Percentiles rank a stretch among this genome's conserved stretches.
These are phyloP conservation scores for Venturia carpophila DNA, from an alignment of 2,329 filamentous ascomycete genomes.

Conservation along the genomic window DNA sequence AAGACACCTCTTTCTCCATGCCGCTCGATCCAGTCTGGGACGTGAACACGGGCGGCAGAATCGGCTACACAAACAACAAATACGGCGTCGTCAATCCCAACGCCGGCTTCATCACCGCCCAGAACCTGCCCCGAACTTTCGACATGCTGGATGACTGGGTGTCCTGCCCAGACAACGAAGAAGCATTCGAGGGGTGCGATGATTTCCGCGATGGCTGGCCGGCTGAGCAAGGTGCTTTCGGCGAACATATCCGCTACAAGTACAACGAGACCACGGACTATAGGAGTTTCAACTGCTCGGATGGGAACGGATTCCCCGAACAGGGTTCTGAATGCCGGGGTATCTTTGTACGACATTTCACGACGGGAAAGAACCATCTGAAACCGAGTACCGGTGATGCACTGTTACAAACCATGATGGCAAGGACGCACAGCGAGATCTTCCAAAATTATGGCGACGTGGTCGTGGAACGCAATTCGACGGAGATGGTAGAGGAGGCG, in stretches of 20 bases:
- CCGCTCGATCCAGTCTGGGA: constrained; percentile 32
- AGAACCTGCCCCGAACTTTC: constrained; percentile 24
- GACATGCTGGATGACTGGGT: constrained; percentile 29
- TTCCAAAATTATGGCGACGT: constrained; percentile 7
- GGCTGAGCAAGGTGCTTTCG: constrained; percentile 30
- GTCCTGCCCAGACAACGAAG: constrained; percentile 26
- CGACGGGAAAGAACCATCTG: constrained; percentile 17
- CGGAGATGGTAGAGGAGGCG: constrained; percentile 1
- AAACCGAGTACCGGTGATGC: constrained; percentile 19
- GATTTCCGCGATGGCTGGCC: constrained; percentile 27
- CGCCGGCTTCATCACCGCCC: constrained; percentile 34
- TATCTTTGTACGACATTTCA: constrained; percentile 21
- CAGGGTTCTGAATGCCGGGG: constrained; percentile 22
- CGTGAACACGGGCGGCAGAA: constrained; percentile 19
- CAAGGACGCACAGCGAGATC: constrained; percentile 17
- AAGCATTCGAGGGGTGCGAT: constrained; percentile 23
- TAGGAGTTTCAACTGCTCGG: constrained; percentile 28
- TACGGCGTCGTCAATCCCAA: constrained; percentile 32
- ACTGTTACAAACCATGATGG: constrained; percentile 18
- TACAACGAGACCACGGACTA: constrained; percentile 21
- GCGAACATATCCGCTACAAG: constrained; percentile 30
- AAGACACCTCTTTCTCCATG: constrained; percentile 35
- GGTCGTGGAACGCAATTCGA: constrained; percentile 11
- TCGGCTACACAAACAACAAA: constrained; percentile 29
- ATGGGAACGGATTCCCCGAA: constrained; percentile 30